Evolutionary conservation across 768 basidiomycete genomes (phyloP), one percentile per base, ranked within the genome.

Genomic region (Sistotremastrum suecicum): DNA sequence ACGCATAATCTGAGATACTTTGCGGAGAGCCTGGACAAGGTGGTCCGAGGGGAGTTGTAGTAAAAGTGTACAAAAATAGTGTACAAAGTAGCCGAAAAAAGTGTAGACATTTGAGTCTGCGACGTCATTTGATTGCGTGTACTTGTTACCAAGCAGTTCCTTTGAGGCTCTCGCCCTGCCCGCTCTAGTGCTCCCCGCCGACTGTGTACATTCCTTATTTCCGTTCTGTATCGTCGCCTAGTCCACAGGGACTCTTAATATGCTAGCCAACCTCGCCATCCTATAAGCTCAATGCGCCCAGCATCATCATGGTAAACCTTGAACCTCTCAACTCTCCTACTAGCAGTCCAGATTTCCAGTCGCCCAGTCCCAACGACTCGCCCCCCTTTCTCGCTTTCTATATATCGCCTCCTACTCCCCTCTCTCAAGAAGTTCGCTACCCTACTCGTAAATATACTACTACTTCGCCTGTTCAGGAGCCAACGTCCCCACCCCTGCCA

Each of bases 1-100:
- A 74, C 66, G 40, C 57, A 68, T 49, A 95, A 92, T 63, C 62
- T 94, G n/a, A 43, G 43, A 38, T 83, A 84, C 60, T 78, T 89
- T 70, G 86, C 81, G 20, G 68, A 68, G 58, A 66, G 66, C 53
- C 59, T 90, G 51, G 83, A 89, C 64, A 70, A 64, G 57, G 82
- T 71, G 8, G 76, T 86, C 42, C 71, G 77, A 36, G 68, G 69
- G 4, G 54, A 61, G 45, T 52, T 71, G 47, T 70, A 58, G 49
- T 34, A 34, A 10, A 35, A 36, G 31, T 31, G 40, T 8, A 35
- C 34, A 9, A 49, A 41, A 28, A 20, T n/a, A 3, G 38, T 47
- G 60, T 34, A 10, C 42, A 41, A 36, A 30, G 42, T 10, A 29
- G 41, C 37, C 29, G 40, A 20, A 20, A 20, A 20, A 20, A 20